phyloP scores from a whole-genome alignment of 148 eudicot species.

The Cornus florida region DNA sequence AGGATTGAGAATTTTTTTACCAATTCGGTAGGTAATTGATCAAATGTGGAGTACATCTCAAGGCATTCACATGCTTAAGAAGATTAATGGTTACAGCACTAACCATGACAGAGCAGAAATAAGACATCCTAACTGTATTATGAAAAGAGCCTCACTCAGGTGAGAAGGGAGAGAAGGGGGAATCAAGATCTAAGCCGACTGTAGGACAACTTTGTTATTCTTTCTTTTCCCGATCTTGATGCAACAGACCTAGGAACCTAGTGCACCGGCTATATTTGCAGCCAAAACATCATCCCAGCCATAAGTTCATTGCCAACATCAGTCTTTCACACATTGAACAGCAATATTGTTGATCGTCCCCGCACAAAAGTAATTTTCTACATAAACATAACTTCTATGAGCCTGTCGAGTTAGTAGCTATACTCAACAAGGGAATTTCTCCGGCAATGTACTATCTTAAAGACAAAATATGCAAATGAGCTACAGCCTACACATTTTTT shows the following conservation, averaged over 20 bases:
- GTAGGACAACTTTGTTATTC: too few species aligned
- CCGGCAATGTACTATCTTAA: too few species aligned
- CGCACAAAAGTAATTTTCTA: too few species aligned
- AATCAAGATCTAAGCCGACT: neutral
- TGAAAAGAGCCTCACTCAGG: neutral
- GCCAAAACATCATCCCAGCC: neutral
- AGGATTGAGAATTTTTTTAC: too few species aligned
- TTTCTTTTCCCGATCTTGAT: neutral
- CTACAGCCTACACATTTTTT: too few species aligned
- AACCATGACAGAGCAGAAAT: neutral
- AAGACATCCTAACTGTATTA: neutral
- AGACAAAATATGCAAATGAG: too few species aligned
- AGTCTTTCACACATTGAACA: too few species aligned
- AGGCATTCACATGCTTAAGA: neutral
- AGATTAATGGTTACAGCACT: neutral
- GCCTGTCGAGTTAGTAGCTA: too few species aligned
- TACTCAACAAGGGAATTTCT: too few species aligned
- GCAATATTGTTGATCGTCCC: too few species aligned
- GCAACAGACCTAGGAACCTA: neutral
- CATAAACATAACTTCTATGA: too few species aligned
- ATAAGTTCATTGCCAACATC: too few species aligned
- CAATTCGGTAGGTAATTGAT: neutral
- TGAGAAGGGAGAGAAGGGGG: neutral
- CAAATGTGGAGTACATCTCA: neutral
- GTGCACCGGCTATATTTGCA: neutral